These are phyloP conservation scores for Sarcodon aspratus DNA, from an alignment of 768 basidiomycete genomes.

Conservation along the genomic window DNA sequence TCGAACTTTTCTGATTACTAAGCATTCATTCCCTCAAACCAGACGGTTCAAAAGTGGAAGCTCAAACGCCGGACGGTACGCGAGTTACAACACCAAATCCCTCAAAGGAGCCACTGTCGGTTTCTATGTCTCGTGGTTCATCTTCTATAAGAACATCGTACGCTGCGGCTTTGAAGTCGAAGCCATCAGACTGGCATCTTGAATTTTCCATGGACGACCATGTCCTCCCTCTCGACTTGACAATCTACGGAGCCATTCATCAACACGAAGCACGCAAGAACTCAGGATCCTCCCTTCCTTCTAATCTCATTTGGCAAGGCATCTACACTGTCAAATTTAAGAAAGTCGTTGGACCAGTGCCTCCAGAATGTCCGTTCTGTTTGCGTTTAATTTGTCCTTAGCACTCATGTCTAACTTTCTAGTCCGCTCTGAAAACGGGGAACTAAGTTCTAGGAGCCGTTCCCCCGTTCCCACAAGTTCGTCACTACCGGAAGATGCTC, in stretches of 20 bases:
- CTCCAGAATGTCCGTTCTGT: constrained; percentile 44
- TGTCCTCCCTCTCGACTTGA: constrained; percentile 72
- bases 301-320: constrained; percentile 79
- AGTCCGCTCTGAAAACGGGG: constrained; percentile 29
- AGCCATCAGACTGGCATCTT: constrained; percentile 93
- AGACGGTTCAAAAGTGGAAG: constrained; percentile 93
- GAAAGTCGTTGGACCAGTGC: constrained; percentile 79
- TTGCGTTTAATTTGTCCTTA: background rate
- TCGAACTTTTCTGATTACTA: background rate
- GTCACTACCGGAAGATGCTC: constrained; percentile 73
- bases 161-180: constrained; percentile 86
- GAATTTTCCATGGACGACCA: constrained; percentile 93
- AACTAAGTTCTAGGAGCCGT: constrained; percentile 36
- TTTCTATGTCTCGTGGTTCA: constrained; percentile 20
- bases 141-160: constrained; percentile 55
- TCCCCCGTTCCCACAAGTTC: constrained; percentile 61
- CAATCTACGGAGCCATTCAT: constrained; percentile 94
- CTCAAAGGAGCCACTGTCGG: constrained; percentile 26
- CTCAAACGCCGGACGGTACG: constrained; percentile 95
- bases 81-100: constrained; percentile 82
- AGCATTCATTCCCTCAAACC: background rate
- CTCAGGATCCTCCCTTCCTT: constrained; percentile 39
- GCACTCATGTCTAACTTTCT: constrained; percentile 2
- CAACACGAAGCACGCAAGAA: constrained; percentile 80
- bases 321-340: constrained; percentile 88